Conservation (phyloP, 2,329 filamentous ascomycete species). For the Blastomyces emzantsi region DNA sequence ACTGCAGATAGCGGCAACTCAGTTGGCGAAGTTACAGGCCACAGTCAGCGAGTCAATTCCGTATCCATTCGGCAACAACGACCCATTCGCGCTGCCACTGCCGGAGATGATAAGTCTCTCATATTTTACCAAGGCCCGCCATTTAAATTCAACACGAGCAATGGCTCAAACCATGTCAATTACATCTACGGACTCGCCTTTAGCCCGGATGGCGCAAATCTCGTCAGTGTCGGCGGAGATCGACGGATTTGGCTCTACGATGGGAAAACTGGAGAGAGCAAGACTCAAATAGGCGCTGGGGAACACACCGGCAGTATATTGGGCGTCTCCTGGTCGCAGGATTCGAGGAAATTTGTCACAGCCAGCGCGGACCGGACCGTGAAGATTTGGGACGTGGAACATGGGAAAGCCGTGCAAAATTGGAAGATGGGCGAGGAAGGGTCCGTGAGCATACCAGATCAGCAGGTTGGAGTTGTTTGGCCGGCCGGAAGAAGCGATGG, state of each 20-base stretch:
- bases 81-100: slow-evolving; percentile 84
- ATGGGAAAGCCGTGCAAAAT: slow-evolving; percentile 64
- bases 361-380: slow-evolving; percentile 92
- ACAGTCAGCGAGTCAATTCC: slow-evolving; percentile 82
- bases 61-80: slow-evolving; percentile 84
- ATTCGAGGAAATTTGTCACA: slow-evolving; percentile 79
- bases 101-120: slow-evolving; percentile 78
- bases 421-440: slow-evolving; percentile 79
- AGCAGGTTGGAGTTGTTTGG: slow-evolving; percentile 93
- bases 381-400: slow-evolving; percentile 84
- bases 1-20: slow-evolving; percentile 94
- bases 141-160: slow-evolving; percentile 90
- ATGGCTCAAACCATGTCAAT: slow-evolving; percentile 68
- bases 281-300: slow-evolving; percentile 57
- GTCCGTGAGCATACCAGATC: slow-evolving; percentile 61
- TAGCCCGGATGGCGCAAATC: slow-evolving; percentile 70
- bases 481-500: slow-evolving; percentile 73
- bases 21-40: slow-evolving; percentile 87
- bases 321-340: slow-evolving; percentile 77
- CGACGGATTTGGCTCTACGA: slow-evolving; percentile 90
- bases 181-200: slow-evolving; percentile 85
- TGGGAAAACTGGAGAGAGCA: slow-evolving; percentile 85
- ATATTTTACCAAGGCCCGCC: slow-evolving; percentile 91
- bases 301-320: slow-evolving; percentile 93
- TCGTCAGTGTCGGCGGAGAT: slow-evolving; percentile 91